Evolutionary conservation across 805 yeast species (phyloP), one percentile per base, ranked within the genome.

Genomic region (Ogataea ganodermae): DNA sequence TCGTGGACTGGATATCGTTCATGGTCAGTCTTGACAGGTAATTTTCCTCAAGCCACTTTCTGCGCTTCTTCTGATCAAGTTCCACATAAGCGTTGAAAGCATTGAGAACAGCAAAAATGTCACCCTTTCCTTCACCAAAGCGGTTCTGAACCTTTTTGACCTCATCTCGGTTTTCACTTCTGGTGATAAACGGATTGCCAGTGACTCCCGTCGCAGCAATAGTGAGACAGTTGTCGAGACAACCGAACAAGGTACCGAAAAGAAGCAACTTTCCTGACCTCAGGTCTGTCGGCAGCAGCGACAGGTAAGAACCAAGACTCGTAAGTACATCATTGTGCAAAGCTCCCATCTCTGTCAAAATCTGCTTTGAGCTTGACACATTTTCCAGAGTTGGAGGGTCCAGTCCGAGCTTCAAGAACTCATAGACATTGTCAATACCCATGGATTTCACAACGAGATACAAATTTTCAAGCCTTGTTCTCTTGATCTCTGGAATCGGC

Each of bases 401-500:
- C 40, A 94, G 67, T 0, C 97, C 97, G 26, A 76, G 73, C 13
- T 76, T 70, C 52, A 92, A 72, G 59, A 92, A 94, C 18, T 71
- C 75, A 47, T 74, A 74, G 0, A 90, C 97, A 54, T 86, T 75
- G 2, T 72, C 70, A 22, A 92, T 76, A 0, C 96, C 96, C 94
- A 94, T 89, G 0, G 96, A 77, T 63, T 90, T 90, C 13, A 91
- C 96, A 39, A 84, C 81, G 37, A 92, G 70, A 59, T 88, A 91
- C 33, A 92, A 71, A 28, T 88, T 88, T 56, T 91, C 97, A 27
- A 92, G 67, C 26, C 94, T 82, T 0, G 94, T 83, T 49, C 98
- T 73, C 53, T 81, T 81, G 44, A 92, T 92, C 62, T 92, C 99
- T 0, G 99, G 97, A 14, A 86, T 74, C 0, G 97, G 96, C 55